Base-by-base conservation (phyloP, 2,329 filamentous ascomycete genomes). In the Cercospora beticola region DNA sequence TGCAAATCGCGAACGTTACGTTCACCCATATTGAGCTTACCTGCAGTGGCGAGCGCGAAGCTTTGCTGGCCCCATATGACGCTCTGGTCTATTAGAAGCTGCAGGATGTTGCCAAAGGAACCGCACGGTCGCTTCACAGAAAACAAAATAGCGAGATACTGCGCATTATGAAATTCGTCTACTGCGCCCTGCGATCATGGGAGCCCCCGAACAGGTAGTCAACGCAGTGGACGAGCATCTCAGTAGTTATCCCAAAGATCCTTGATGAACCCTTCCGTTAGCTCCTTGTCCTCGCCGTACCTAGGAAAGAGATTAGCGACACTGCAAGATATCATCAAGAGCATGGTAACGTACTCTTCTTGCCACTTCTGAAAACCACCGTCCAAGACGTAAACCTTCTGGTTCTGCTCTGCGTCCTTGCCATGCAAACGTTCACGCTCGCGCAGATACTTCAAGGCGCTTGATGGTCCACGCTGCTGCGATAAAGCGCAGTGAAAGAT, bases 401-500 rank as follows among this genome's bases (percentile, higher is more conserved):
- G 94, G 40, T 81, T 74, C 52, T 81, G 80, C 52, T 66, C 64
- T 2, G 58, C 66, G 4, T 72, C 63, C 64, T 70, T 70, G 12
- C 81, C 82, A 33, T 83, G 75, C 70, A 84, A 68, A 64, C 85
- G 82, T 73, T 90, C 88, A 58, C 88, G 84, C 81, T 93, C 91
- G 40, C 91, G 83, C 69, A 94, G 74, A 79, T 97, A 98, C 75
- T 86, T 85, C 74, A 97, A 81, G 3, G 95, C 95, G 3, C 94
- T 93, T 62, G 87, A 87, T 0, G 95, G 95, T 0, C 95, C 95
- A 0, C 95, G 86, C 82, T 97, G 91, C 83, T 98, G 95, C 73
- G 91, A 94, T 65, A 98, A 83, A 18, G 92, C 91, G 81, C 95
- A 99, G 82, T 99, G 95, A 80, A 99, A 99, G 1, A 99, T 88